Conservation (phyloP, 805 yeast genomes). For the Ogataea parapolymorpha region DNA sequence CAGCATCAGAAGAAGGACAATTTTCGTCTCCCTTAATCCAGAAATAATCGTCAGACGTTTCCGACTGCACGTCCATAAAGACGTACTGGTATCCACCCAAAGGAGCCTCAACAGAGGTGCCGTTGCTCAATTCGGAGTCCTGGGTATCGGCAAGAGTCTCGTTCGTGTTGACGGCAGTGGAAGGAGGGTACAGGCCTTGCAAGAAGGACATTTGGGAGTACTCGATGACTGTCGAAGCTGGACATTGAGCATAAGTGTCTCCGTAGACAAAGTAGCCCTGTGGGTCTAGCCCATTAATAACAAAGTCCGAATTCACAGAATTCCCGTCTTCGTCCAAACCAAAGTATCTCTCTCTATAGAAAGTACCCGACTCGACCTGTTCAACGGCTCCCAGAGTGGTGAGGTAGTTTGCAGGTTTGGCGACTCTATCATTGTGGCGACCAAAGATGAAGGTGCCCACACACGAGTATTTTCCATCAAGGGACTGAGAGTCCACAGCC, state of each 20-base stretch:
- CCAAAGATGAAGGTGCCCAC: conserved; percentile 46
- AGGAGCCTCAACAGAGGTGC: conserved; percentile 37
- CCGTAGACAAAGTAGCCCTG: conserved; percentile 36
- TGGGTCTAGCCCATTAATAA: conserved; percentile 31
- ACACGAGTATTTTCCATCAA: conserved; percentile 26
- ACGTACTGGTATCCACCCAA: conserved; percentile 46
- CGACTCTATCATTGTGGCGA: conserved; percentile 48
- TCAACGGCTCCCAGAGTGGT: conserved; percentile 42
- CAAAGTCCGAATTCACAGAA: conserved; percentile 27
- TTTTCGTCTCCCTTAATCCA: conserved; percentile 40
- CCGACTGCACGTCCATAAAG: conserved; percentile 35
- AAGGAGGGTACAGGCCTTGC: conserved; percentile 48
- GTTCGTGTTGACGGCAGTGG: conserved; percentile 27
- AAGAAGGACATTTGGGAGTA: conserved; percentile 42
- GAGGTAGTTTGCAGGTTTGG: conserved; percentile 42
- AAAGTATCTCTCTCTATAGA: conserved; percentile 42
- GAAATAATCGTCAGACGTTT: conserved; percentile 36
- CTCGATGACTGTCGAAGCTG: conserved; percentile 36
- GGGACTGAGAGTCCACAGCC: conserved; percentile 20
- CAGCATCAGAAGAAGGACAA: conserved; percentile 39
- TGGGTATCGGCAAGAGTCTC: conserved; percentile 23
- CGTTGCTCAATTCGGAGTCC: conserved; percentile 38
- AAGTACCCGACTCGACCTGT: conserved; percentile 38
- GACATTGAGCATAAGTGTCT: conserved; percentile 37
- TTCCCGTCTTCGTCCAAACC: conserved; percentile 29